Conservation (phyloP, 768 basidiomycete species). For the Crepidotus variabilis region DNA sequence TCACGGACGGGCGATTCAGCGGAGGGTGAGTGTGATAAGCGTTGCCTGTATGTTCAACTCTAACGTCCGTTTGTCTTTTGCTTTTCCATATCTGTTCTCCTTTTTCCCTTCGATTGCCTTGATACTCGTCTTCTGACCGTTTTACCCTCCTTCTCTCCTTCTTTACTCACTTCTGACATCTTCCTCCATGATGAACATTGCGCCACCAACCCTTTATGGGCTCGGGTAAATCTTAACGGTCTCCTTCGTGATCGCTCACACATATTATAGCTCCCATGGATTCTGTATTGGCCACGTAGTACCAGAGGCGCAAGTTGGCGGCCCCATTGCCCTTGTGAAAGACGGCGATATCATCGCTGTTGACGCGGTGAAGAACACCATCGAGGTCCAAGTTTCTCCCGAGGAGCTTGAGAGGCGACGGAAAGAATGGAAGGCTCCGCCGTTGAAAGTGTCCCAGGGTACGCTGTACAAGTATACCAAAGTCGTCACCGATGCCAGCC, state of each 20-base stretch:
- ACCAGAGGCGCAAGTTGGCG: conserved; percentile 92
- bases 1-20: conserved; percentile 97
- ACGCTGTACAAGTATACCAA: conserved; percentile 89
- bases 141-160: conserved; percentile 3
- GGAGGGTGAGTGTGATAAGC: conserved; percentile 69
- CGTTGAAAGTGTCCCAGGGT: conserved; percentile 79
- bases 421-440: conserved; percentile 76
- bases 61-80: conserved; percentile 4
- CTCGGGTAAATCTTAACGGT: not conserved
- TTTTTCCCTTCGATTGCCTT: conserved; percentile 10
- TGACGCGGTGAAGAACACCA: conserved; percentile 83
- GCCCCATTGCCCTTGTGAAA: conserved; percentile 85
- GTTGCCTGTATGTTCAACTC: not conserved
- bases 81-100: conserved; percentile 8
- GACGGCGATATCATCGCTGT: conserved; percentile 88
- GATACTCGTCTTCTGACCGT: conserved; percentile 3
- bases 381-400: conserved; percentile 71
- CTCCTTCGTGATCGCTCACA: not conserved
- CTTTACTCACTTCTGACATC: conserved; percentile 3
- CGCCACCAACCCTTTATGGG: not conserved
- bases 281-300: conserved; percentile 98
- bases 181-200: not conserved
- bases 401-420: conserved; percentile 77
- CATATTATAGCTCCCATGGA: conserved; percentile 75
- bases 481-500: conserved; percentile 85